Percentiles rank a stretch among this genome's conserved stretches.
Evolutionary conservation across 306 rosid species (phyloP).

Genomic region (Cicer yamashitae): DNA sequence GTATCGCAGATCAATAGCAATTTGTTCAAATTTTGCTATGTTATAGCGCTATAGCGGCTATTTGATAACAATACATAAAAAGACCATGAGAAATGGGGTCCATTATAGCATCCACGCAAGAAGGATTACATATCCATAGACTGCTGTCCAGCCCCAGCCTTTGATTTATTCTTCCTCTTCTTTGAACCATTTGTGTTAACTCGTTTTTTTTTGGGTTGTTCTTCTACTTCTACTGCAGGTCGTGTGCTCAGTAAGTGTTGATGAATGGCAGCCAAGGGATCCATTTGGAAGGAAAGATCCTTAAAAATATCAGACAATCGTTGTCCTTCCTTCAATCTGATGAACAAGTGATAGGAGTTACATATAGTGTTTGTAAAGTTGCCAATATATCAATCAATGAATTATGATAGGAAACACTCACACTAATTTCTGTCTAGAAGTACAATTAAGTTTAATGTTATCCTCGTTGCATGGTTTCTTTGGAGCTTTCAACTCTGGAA

Average conservation of each 20-base stretch:
- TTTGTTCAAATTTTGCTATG: too few relatives aligned
- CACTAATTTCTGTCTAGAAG: conserved; percentile 69
- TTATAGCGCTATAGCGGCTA: too few relatives aligned
- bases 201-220: conserved; percentile 56
- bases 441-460: conserved; percentile 59
- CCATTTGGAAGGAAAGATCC: conserved; percentile 59
- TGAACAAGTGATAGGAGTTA: conserved; percentile 34
- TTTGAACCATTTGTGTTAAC: conserved; percentile 67
- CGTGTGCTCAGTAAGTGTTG: conserved; percentile 68
- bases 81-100: conserved; percentile 13
- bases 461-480: conserved; percentile 35
- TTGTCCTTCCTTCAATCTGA: conserved; percentile 75
- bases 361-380: conserved; percentile 22
- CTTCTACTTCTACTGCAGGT: conserved; percentile 54
- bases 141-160: conserved; percentile 52
- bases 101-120: conserved; percentile 24
- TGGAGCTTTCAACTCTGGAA: conserved; percentile 61
- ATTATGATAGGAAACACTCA: conserved; percentile 47
- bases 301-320: conserved; percentile 61
- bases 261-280: conserved; percentile 67
- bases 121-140: conserved; percentile 63
- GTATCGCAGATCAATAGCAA: too few relatives aligned
- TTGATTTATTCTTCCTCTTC: conserved; percentile 64
- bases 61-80: not conserved
- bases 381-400: conserved; percentile 17